phyloP scores from a whole-genome alignment of 352 stramenopile species.

The Salisapilia sapeloensis region DNA sequence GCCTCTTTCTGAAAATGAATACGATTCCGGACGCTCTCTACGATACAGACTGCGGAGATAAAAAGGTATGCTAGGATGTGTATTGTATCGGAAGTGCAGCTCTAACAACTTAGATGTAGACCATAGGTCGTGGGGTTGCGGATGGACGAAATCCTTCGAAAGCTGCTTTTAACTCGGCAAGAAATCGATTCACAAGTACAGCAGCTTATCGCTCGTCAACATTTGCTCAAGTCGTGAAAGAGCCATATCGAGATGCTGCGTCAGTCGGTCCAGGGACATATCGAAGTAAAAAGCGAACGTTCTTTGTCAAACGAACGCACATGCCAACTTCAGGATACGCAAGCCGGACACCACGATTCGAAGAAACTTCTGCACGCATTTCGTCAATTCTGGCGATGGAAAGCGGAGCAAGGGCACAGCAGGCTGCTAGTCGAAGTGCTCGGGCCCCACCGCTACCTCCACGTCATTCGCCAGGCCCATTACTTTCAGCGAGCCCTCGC shows the following conservation, averaged over 20 bases:
- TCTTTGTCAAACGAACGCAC: conserved; percentile 44
- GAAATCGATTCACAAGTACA: conserved; percentile 46
- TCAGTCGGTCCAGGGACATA: conserved; percentile 44
- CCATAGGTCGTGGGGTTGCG: conserved; percentile 22
- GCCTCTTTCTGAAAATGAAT: conserved; percentile 20
- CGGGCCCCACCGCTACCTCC: conserved; percentile 11
- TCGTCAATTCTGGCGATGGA: conserved; percentile 13
- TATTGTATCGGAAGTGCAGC: background rate
- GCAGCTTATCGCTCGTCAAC: conserved; percentile 44
- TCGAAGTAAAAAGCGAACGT: conserved; percentile 27
- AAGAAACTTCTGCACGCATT: conserved; percentile 35
- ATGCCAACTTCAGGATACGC: conserved; percentile 31
- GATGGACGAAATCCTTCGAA: conserved; percentile 27
- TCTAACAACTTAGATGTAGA: conserved; percentile 7
- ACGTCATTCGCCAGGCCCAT: conserved; percentile 19
- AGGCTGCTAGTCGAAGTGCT: conserved; percentile 4
- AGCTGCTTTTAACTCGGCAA: conserved; percentile 36
- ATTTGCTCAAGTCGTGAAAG: conserved; percentile 55
- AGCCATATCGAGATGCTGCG: conserved; percentile 22
- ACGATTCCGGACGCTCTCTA: conserved; percentile 32
- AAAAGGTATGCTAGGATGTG: conserved; percentile 36
- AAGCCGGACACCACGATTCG: conserved; percentile 33
- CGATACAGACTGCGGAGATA: conserved; percentile 40
- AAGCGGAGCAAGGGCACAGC: conserved; percentile 1
- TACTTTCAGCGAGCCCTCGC: conserved; percentile 39